phyloP scores from a whole-genome alignment of 768 basidiomycete species.

The Hygrocybe punicea region DNA sequence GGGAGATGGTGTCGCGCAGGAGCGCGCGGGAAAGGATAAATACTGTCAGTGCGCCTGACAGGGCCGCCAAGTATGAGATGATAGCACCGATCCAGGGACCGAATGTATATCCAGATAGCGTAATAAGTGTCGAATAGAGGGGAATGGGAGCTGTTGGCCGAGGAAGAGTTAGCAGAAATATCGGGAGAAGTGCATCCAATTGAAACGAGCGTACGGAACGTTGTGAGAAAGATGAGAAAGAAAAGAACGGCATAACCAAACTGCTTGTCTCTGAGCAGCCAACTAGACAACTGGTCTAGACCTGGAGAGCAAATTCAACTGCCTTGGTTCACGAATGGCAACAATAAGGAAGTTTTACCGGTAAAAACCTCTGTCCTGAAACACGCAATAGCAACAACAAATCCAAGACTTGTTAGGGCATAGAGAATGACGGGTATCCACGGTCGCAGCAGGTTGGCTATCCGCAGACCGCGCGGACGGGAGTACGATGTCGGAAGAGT shows the following conservation, averaged over 20 bases:
- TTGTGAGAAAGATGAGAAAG: constrained; percentile 79
- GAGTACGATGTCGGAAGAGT: constrained; percentile 25
- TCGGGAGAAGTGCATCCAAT: not conserved
- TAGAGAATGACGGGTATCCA: constrained; percentile 80
- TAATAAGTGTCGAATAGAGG: constrained; percentile 89
- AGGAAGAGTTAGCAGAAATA: not conserved
- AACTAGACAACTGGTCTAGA: constrained; percentile 77
- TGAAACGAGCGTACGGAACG: constrained; percentile 62
- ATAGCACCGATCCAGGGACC: constrained; percentile 80
- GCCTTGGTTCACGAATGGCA: not conserved
- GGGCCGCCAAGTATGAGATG: constrained; percentile 83
- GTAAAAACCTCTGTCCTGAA: constrained; percentile 81
- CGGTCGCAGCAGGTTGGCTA: constrained; percentile 59
- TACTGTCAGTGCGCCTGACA: constrained; percentile 73
- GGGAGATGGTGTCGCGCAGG: constrained; percentile 66
- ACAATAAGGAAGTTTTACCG: constrained; percentile 46
- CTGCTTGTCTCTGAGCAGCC: constrained; percentile 67
- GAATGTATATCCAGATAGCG: constrained; percentile 88
- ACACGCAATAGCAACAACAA: constrained; percentile 76
- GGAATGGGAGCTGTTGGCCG: constrained; percentile 71
- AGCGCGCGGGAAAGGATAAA: constrained; percentile 76
- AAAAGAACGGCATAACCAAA: constrained; percentile 80
- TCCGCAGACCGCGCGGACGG: constrained; percentile 49
- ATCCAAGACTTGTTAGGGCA: constrained; percentile 69
- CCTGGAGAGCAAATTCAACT: constrained; percentile 39